Conservation (phyloP, 108 stramenopile species). For the Skeletonema marinoi region DNA sequence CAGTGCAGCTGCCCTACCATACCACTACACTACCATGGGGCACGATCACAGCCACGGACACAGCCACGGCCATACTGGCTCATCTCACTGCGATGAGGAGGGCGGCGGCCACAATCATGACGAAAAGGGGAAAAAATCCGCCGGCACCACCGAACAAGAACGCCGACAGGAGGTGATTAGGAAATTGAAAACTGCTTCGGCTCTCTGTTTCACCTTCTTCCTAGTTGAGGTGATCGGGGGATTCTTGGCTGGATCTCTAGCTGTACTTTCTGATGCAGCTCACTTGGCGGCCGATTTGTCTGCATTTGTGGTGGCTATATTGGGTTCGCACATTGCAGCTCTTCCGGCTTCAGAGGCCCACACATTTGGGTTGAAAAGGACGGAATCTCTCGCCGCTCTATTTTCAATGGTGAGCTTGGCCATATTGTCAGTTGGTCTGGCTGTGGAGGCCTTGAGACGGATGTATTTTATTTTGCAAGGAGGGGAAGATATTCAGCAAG, state of each 20-base stretch:
- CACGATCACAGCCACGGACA: conserved; percentile 15
- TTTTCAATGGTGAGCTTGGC: conserved; percentile 84
- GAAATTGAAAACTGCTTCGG: conserved; percentile 66
- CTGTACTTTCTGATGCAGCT: conserved; percentile 88
- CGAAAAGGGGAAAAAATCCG: neutral
- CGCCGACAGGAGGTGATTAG: conserved; percentile 55
- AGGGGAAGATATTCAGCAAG: conserved; percentile 44
- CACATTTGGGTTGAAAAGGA: conserved; percentile 90
- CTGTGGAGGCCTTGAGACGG: conserved; percentile 77
- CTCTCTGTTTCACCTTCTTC: conserved; percentile 68
- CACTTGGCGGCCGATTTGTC: conserved; percentile 85
- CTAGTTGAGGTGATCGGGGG: conserved; percentile 85
- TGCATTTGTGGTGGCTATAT: conserved; percentile 79
- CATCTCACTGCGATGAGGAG: conserved; percentile 10
- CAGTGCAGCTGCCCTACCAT: no score
- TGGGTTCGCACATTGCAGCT: conserved; percentile 77
- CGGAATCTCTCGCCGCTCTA: conserved; percentile 92
- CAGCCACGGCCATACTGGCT: conserved; percentile 7
- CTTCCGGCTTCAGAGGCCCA: conserved; percentile 78
- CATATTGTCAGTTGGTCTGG: conserved; percentile 73
- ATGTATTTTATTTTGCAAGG: conserved; percentile 39
- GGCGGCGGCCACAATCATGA: neutral
- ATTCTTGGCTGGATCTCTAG: conserved; percentile 69
- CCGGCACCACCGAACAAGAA: conserved; percentile 22
- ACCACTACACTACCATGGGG: no score